A percentile compares a stretch with the other conserved stretches of the same genome.
Conservation (phyloP, 768 basidiomycete species). For the Suillus plorans region DNA sequence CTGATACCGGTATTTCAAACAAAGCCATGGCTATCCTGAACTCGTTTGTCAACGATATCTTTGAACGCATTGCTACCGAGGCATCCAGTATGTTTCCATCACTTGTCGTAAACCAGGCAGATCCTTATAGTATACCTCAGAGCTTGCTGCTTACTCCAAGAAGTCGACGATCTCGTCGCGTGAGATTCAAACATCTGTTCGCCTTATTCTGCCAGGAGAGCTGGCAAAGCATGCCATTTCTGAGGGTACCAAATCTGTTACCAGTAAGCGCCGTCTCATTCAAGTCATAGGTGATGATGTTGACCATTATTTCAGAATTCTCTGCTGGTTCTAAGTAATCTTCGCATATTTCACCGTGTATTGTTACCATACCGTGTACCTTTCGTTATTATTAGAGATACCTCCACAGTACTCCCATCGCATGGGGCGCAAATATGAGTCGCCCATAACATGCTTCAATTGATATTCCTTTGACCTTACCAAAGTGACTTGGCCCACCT, state of each 20-base stretch:
- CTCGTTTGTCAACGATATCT: slow-evolving; percentile 85
- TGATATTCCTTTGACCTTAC: background rate
- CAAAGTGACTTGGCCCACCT: too few relatives aligned
- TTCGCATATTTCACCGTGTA: slow-evolving; percentile 26
- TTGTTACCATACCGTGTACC: slow-evolving; percentile 35
- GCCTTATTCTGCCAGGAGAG: slow-evolving; percentile 83
- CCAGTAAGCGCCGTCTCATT: slow-evolving; percentile 44
- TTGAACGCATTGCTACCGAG: slow-evolving; percentile 76
- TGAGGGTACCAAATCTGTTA: slow-evolving; percentile 76
- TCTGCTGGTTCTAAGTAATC: slow-evolving; percentile 57
- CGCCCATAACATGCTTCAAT: background rate
- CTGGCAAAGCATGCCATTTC: slow-evolving; percentile 88
- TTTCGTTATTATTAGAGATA: slow-evolving; percentile 32
- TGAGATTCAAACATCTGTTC: slow-evolving; percentile 84
- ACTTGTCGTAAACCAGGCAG: background rate
- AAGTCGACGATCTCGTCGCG: slow-evolving; percentile 91
- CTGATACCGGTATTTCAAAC: slow-evolving; percentile 92
- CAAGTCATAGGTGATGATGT: background rate
- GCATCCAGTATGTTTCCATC: slow-evolving; percentile 52
- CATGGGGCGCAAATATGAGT: background rate
- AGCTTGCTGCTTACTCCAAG: slow-evolving; percentile 85
- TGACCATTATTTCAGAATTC: slow-evolving; percentile 44
- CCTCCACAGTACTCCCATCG: slow-evolving; percentile 13
- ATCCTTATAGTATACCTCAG: slow-evolving; percentile 28
- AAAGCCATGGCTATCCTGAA: slow-evolving; percentile 84